phyloP scores from a whole-genome alignment of 2,329 filamentous ascomycete genomes.

The Curvularia verruculosa region DNA sequence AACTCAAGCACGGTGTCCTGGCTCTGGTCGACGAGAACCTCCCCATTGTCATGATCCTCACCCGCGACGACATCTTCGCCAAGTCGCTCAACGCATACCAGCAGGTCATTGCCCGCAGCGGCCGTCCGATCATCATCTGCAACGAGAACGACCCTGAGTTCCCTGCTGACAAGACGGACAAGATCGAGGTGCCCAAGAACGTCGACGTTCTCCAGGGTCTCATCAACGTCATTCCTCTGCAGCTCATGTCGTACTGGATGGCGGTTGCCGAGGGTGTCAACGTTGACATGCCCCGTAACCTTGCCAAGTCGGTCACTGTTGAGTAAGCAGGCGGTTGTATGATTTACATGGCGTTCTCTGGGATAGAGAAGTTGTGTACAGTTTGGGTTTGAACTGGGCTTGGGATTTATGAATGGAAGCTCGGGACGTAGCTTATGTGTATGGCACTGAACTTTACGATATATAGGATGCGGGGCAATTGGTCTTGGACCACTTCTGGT shows the following conservation, averaged over 20 bases:
- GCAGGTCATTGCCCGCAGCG: slow-evolving; percentile 95
- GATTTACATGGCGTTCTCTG: slow-evolving; percentile 21
- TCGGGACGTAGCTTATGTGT: slow-evolving; percentile 28
- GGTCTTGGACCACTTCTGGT: slow-evolving; percentile 19
- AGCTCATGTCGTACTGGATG: slow-evolving; percentile 99
- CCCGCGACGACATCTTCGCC: slow-evolving; percentile 91
- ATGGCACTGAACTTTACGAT: slow-evolving; percentile 20
- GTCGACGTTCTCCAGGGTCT: slow-evolving; percentile 96
- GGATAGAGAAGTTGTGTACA: slow-evolving; percentile 29
- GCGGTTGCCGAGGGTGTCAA: slow-evolving; percentile 95
- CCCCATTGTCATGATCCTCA: slow-evolving; percentile 99
- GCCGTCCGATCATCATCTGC: slow-evolving; percentile 98
- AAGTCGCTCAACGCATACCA: slow-evolving; percentile 99
- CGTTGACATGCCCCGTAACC: slow-evolving; percentile 97
- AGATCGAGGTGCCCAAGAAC: slow-evolving; percentile 96
- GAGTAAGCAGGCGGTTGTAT: slow-evolving; percentile 67
- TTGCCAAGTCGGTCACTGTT: slow-evolving; percentile 98
- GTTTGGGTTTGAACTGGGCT: slow-evolving; percentile 26
- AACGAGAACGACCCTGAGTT: slow-evolving; percentile 91
- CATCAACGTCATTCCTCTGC: slow-evolving; percentile 95
- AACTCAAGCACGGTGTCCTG: slow-evolving; percentile 98
- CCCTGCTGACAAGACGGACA: slow-evolving; percentile 83
- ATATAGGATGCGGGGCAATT: slow-evolving; percentile 26
- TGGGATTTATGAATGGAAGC: slow-evolving; percentile 32
- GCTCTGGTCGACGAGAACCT: slow-evolving; percentile 97